These are phyloP conservation scores for Neurospora sp. DNA, from an alignment of 2,329 filamentous ascomycete species.

Conservation along the genomic window DNA sequence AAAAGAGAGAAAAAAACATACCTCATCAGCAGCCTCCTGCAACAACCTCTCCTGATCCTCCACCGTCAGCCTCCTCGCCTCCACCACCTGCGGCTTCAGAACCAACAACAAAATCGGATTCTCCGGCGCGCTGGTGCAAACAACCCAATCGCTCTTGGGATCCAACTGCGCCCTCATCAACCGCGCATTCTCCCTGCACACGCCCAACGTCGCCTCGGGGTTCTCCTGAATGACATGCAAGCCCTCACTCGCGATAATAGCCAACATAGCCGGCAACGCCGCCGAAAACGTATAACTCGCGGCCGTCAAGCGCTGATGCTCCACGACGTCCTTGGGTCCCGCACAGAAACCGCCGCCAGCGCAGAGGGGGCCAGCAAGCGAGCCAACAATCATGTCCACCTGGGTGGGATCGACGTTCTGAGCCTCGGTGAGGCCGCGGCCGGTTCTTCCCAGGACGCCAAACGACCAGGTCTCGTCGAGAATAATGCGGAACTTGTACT, in stretches of 20 bases:
- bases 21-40: slow-evolving; percentile 94
- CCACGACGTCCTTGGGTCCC: slow-evolving; percentile 80
- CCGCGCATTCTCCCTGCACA: slow-evolving; percentile 78
- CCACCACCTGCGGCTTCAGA: slow-evolving; percentile 74
- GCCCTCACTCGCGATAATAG: slow-evolving; percentile 92
- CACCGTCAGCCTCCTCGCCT: slow-evolving; percentile 54
- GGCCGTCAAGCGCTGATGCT: slow-evolving; percentile 90
- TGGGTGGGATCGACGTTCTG: slow-evolving; percentile 91
- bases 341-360: slow-evolving; percentile 95
- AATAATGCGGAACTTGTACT: slow-evolving; percentile 96
- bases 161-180: slow-evolving; percentile 81
- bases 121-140: slow-evolving; percentile 68
- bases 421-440: slow-evolving; percentile 85
- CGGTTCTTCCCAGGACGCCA: slow-evolving; percentile 83
- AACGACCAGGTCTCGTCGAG: slow-evolving; percentile 98
- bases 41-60: slow-evolving; percentile 78
- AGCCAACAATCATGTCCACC: slow-evolving; percentile 96
- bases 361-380: slow-evolving; percentile 79
- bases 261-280: slow-evolving; percentile 83
- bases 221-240: slow-evolving; percentile 77
- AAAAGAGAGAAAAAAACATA: slow-evolving; percentile 30
- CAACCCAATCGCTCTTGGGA: slow-evolving; percentile 86
- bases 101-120: slow-evolving; percentile 81
- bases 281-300: slow-evolving; percentile 93
- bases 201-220: slow-evolving; percentile 62